Conservation (phyloP, 2,329 filamentous ascomycete species). For the Didymosphaeria variabile region DNA sequence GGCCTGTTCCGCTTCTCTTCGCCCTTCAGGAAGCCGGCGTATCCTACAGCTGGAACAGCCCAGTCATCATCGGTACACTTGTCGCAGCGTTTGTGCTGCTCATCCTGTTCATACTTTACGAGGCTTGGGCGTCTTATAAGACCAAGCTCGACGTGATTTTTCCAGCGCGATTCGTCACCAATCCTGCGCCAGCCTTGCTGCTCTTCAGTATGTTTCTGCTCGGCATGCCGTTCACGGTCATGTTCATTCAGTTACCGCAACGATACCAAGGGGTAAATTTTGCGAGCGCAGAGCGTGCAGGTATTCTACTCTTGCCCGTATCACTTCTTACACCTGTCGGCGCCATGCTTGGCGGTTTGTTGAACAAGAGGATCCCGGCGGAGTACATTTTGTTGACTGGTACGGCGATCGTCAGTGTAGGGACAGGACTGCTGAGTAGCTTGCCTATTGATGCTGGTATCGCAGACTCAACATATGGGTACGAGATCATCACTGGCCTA, state of each 20-base stretch:
- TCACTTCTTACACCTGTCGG: slow-evolving; percentile 39
- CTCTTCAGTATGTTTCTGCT: slow-evolving; percentile 38
- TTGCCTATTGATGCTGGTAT: slow-evolving; percentile 31
- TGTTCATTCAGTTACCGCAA: slow-evolving; percentile 43
- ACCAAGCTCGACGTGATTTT: slow-evolving; percentile 39
- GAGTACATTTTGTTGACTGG: slow-evolving; percentile 34
- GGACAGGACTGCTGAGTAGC: slow-evolving; percentile 39
- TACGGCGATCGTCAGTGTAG: slow-evolving; percentile 32
- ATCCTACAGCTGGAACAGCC: slow-evolving; percentile 35
- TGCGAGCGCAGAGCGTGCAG: slow-evolving; percentile 39
- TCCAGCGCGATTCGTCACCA: slow-evolving; percentile 37
- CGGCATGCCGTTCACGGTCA: slow-evolving; percentile 40
- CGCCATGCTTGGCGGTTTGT: slow-evolving; percentile 33
- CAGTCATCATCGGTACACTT: slow-evolving; percentile 41
- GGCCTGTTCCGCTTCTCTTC: slow-evolving; percentile 45
- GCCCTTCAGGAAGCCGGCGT: slow-evolving; percentile 43
- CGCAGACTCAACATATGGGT: slow-evolving; percentile 36
- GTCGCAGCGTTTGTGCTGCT: slow-evolving; percentile 35
- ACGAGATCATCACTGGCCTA: slow-evolving; percentile 39
- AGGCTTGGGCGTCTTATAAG: slow-evolving; percentile 37
- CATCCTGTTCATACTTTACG: slow-evolving; percentile 37
- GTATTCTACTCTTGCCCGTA: slow-evolving; percentile 40
- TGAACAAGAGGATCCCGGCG: slow-evolving; percentile 28
- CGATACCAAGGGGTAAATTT: slow-evolving; percentile 46
- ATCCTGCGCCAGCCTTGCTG: slow-evolving; percentile 32